Conservation (phyloP, 139 green algal species). For the Haematococcus sp. region DNA sequence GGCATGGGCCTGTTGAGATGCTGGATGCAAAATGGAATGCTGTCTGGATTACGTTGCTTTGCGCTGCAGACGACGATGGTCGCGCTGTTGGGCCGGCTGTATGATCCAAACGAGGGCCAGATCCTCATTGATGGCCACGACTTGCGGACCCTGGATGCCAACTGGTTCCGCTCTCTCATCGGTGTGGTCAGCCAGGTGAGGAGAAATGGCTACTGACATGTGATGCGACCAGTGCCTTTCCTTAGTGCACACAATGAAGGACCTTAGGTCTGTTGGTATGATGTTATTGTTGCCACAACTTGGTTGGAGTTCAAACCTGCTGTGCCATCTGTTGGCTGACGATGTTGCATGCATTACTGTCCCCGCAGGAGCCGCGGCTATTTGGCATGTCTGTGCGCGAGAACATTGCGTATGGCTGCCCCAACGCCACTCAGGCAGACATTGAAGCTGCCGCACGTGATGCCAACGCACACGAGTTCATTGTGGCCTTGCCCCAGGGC, state of each 20-base stretch:
- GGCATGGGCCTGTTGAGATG: too few species aligned
- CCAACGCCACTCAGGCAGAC: constrained; percentile 33
- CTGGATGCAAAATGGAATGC: too few species aligned
- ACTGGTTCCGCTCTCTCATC: constrained; percentile 65
- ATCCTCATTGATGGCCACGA: constrained; percentile 31
- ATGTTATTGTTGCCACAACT: too few species aligned
- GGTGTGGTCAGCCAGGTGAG: constrained; percentile 62
- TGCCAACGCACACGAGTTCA: constrained; percentile 90
- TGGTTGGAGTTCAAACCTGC: too few species aligned
- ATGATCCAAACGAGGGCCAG: constrained; percentile 56
- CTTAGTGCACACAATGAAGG: too few species aligned
- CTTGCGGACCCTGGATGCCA: constrained; percentile 45
- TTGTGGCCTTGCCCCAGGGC: constrained; percentile 67
- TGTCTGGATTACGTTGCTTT: too few species aligned
- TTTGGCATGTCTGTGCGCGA: constrained; percentile 61
- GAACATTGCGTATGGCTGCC: constrained; percentile 75
- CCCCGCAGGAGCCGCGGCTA: constrained; percentile 65
- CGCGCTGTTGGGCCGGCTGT: constrained; percentile 72
- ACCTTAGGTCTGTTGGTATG: too few species aligned
- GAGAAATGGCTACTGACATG: too few species aligned
- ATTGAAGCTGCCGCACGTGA: constrained; percentile 66
- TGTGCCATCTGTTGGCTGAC: too few species aligned
- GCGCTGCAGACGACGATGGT: constrained; percentile 67
- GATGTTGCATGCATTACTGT: too few species aligned
- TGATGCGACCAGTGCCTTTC: too few species aligned